phyloP scores from a whole-genome alignment of 1,284 basidiomycete genomes.

The Caloboletus firmus region DNA sequence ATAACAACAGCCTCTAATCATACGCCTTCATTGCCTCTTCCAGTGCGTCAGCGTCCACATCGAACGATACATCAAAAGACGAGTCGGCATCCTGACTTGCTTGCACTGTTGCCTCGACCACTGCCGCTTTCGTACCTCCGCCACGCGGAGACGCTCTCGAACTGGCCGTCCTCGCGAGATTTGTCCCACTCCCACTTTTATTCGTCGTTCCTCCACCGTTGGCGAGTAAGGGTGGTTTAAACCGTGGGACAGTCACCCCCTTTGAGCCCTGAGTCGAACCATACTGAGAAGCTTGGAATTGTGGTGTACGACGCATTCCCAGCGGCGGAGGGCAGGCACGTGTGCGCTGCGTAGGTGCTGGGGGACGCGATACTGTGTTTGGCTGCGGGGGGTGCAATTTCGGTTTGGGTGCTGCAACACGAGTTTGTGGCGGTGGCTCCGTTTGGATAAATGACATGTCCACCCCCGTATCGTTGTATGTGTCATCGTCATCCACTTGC shows the following conservation, averaged over 20 bases:
- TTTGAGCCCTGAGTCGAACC: conserved; percentile 25
- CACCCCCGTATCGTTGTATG: conserved; percentile 2
- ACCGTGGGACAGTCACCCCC: conserved; percentile 20
- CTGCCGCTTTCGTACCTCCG: neutral
- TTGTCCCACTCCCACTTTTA: conserved; percentile 5
- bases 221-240: conserved; percentile 31
- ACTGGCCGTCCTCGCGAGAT: neutral
- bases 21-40: conserved; percentile 18
- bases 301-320: conserved; percentile 31
- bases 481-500: no score
- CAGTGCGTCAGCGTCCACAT: conserved; percentile 26
- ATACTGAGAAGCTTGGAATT: conserved; percentile 20
- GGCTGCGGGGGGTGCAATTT: conserved; percentile 4
- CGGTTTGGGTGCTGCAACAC: neutral
- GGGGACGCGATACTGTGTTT: neutral
- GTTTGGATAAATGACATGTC: conserved; percentile 12
- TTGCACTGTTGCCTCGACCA: neutral
- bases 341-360: conserved; percentile 12
- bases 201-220: neutral
- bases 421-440: neutral
- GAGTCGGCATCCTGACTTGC: conserved; percentile 24
- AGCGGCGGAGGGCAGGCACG: conserved; percentile 24
- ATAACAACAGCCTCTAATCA: neutral
- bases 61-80: conserved; percentile 36
- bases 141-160: neutral